These are phyloP conservation scores for Ogataea naganishii DNA, from an alignment of 805 yeast species.

Conservation along the genomic window DNA sequence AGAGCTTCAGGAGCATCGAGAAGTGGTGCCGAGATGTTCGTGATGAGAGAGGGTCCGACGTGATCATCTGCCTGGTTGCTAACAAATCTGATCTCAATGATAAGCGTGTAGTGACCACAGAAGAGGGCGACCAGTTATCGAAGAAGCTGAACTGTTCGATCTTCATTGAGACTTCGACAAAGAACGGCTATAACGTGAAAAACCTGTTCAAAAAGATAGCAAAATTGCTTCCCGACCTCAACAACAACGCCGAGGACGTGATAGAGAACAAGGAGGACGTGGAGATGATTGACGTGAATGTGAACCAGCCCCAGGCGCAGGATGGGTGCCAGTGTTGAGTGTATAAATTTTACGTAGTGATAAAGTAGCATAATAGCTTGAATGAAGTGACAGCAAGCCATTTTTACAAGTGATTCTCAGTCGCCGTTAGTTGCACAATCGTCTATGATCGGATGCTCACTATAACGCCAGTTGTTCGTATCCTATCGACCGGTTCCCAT, in stretches of 20 bases:
- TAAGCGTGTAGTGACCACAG: slow-evolving; percentile 71
- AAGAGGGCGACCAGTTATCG: slow-evolving; percentile 79
- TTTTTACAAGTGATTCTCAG: too few relatives aligned
- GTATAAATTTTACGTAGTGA: too few relatives aligned
- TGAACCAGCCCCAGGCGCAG: slow-evolving; percentile 25
- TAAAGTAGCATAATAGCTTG: too few relatives aligned
- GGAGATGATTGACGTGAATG: slow-evolving; percentile 36
- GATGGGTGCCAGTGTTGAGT: slow-evolving; percentile 31
- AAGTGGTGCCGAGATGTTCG: slow-evolving; percentile 95
- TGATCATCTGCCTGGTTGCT: slow-evolving; percentile 84
- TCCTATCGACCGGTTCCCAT: too few relatives aligned
- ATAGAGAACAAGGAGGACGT: slow-evolving; percentile 15
- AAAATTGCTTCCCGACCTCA: slow-evolving; percentile 77
- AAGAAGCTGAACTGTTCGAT: slow-evolving; percentile 65
- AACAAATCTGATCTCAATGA: slow-evolving; percentile 79
- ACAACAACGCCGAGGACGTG: slow-evolving; percentile 9
- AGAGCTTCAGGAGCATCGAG: slow-evolving; percentile 73
- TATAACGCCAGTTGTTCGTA: too few relatives aligned
- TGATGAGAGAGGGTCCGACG: slow-evolving; percentile 85
- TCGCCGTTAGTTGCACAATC: too few relatives aligned
- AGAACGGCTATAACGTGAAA: slow-evolving; percentile 91
- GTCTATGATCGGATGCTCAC: too few relatives aligned
- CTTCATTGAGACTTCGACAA: slow-evolving; percentile 89
- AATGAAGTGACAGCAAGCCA: too few relatives aligned
- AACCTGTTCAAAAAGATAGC: slow-evolving; percentile 85